Conservation (phyloP, 371 early-diverging fungal species). For the Apophysomyces sp. region DNA sequence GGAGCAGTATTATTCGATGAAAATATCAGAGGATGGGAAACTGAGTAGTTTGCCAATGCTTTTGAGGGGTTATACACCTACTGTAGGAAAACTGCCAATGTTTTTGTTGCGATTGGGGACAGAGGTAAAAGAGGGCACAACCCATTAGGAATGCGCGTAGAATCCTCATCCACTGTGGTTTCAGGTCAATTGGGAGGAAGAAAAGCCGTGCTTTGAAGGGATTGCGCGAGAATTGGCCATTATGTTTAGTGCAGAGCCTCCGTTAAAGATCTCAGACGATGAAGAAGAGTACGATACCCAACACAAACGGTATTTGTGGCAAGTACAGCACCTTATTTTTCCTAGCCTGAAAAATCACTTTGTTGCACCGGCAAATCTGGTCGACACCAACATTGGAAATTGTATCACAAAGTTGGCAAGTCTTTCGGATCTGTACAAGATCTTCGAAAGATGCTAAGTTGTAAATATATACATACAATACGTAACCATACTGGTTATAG, state of each 20-base stretch:
- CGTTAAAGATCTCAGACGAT: constrained; percentile 16
- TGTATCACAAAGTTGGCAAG: constrained; percentile 73
- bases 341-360: constrained; percentile 72
- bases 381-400: constrained; percentile 37
- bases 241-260: constrained; percentile 80
- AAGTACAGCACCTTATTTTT: constrained; percentile 76
- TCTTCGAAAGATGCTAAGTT: constrained; percentile 87
- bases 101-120: constrained; percentile 80
- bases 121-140: constrained; percentile 46
- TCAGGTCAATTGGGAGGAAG: constrained; percentile 82
- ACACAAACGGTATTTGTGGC: constrained; percentile 50
- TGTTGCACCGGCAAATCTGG: constrained; percentile 59
- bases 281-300: constrained; percentile 13
- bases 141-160: not conserved
- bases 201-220: constrained; percentile 76
- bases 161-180: not conserved
- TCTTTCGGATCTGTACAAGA: constrained; percentile 86
- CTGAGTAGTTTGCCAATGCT: constrained; percentile 77
- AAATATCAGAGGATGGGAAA: constrained; percentile 60
- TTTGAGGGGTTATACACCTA: constrained; percentile 75
- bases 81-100: constrained; percentile 79
- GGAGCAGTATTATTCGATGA: constrained; percentile 81
- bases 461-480: too few relatives aligned
- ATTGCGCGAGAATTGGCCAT: constrained; percentile 73
- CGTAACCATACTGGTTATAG: too few relatives aligned